phyloP scores from a whole-genome alignment of 176 grass and related monocot species.

The Calamus simplicifolius region DNA sequence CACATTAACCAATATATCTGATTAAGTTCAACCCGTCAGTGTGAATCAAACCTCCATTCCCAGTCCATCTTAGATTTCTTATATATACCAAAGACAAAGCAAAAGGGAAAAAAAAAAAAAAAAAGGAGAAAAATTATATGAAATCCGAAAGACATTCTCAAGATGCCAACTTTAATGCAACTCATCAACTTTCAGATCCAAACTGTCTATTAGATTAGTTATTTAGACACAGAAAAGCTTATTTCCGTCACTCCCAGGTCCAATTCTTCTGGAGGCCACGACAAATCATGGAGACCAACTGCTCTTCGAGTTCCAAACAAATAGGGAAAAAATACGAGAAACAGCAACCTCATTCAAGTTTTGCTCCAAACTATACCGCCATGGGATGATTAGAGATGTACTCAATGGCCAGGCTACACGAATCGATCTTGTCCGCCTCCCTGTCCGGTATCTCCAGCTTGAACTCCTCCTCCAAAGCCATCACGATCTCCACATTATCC shows the following conservation, averaged over 20 bases:
- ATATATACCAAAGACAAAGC: no score
- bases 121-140: no score
- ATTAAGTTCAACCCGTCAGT: no score
- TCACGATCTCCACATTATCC: conserved; percentile 70
- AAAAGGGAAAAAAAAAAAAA: no score
- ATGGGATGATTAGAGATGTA: conserved; percentile 69
- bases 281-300: not conserved
- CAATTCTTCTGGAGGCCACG: not conserved
- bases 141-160: no score
- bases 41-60: no score
- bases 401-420: conserved; percentile 58
- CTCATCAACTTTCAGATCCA: no score
- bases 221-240: not conserved
- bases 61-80: no score
- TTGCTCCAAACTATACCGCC: conserved; percentile 26
- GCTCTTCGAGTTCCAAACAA: not conserved
- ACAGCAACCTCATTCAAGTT: not conserved
- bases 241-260: not conserved
- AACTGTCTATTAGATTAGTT: no score
- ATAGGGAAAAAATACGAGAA: not conserved
- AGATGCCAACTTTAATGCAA: no score
- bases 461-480: conserved; percentile 86
- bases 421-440: conserved; percentile 68
- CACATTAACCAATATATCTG: no score
- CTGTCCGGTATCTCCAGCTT: conserved; percentile 72